Evolutionary conservation across 192 early-diverging fungal species (phyloP), one percentile per base, ranked within the genome.

Genomic region (Mortierella hygrophila): DNA sequence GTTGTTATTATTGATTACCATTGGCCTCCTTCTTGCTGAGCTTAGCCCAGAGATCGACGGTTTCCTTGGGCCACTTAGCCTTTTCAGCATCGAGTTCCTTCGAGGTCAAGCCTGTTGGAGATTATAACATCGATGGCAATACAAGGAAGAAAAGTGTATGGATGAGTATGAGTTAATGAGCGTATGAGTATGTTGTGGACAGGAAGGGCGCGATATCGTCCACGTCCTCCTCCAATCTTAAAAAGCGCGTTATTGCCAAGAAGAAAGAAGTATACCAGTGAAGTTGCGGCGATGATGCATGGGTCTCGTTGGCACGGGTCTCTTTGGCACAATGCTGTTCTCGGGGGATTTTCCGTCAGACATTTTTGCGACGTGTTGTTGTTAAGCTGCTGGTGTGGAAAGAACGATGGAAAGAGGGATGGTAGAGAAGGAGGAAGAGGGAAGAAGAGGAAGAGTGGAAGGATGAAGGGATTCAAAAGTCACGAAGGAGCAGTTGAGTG

Each of bases 221-320:
- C 68, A 68, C 26, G 65, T 68, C 26, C 10, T 68, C 35, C 26
- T n/a, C 15, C 54, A 16, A 1, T 78, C 69, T 35, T 44, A 6
- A 35, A 72, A 16, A 21, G 11, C 29, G 65, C 42, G 65, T n/a
- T 35, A 1, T 60, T 41, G 23, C 6, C 18, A n/a, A 18, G 44
- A 32, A 77, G 11, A 20, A 38, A 29, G 2, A 20, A 46, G 46
- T 40, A 18, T 81, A 86, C 84, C 84, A 6, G 84, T 86, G 35
- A 86, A 86, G 76, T 80, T 81, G 65, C 84, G 79, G n/a, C 84
- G 84, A 52, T 86, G 84, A 41, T 86, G 84, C 84, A 86, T 86
- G 35, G 84, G 84, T 86, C 84, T 29, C 79, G 70, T 86, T 32
- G 79, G 79, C 60, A 79, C 72, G 57, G 16, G 69, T 42, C 84